These are phyloP conservation scores for Basipetospora sp. DNA, from an alignment of 2,329 filamentous ascomycete genomes.

Conservation along the genomic window DNA sequence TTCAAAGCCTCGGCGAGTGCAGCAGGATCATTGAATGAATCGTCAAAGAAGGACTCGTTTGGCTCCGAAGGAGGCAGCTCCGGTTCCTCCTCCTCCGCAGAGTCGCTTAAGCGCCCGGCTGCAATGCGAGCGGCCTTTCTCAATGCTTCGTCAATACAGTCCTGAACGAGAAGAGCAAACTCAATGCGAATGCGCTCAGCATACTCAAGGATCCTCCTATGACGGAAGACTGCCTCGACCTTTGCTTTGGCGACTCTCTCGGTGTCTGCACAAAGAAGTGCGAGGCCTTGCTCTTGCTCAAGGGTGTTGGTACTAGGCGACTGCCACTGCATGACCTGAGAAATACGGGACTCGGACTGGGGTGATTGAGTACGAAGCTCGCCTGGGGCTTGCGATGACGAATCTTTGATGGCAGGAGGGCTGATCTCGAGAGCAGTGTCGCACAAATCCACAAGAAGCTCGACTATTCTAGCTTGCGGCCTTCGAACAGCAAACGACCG, in stretches of 20 bases:
- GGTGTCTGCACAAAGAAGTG: conserved; percentile 77
- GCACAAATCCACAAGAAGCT: conserved; percentile 84
- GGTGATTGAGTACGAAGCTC: conserved; percentile 89
- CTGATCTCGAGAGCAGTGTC: conserved; percentile 93
- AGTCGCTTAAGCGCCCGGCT: conserved; percentile 70
- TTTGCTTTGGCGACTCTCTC: conserved; percentile 73
- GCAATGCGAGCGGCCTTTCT: conserved; percentile 79
- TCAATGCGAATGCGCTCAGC: conserved; percentile 89
- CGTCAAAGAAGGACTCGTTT: conserved; percentile 41
- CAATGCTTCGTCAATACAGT: conserved; percentile 86
- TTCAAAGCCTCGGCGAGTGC: conserved; percentile 40
- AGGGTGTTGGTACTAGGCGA: conserved; percentile 81
- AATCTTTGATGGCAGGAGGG: conserved; percentile 82
- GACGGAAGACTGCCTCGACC: conserved; percentile 81
- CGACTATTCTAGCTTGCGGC: conserved; percentile 83
- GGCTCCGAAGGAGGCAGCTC: conserved; percentile 10
- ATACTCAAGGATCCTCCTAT: conserved; percentile 88
- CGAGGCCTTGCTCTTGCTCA: conserved; percentile 84
- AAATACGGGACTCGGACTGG: conserved; percentile 86
- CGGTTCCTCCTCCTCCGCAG: conserved; percentile 46
- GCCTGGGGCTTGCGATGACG: conserved; percentile 46
- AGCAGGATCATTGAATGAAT: conserved; percentile 44
- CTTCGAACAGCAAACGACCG: conserved; percentile 83
- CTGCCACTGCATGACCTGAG: conserved; percentile 91
- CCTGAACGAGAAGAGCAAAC: conserved; percentile 81